phyloP scores from a whole-genome alignment of 2,329 filamentous ascomycete genomes.

The Hymenoscyphus linearis region DNA sequence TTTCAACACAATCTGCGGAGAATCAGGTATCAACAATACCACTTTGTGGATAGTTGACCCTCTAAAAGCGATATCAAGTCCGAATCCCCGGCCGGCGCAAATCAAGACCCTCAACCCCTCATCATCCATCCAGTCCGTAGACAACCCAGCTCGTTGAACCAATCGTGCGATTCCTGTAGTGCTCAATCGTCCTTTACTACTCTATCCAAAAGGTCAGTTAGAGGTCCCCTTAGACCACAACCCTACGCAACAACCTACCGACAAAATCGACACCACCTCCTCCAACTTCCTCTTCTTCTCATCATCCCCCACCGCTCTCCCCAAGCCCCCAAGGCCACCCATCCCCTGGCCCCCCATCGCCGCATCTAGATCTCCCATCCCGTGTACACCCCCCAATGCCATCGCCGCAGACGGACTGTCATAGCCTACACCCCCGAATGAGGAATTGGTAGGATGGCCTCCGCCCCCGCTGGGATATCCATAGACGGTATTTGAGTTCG shows the following conservation, averaged over 20 bases:
- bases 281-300: constrained; percentile 42
- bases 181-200: constrained; percentile 58
- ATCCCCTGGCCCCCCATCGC: constrained; percentile 29
- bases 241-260: constrained; percentile 15
- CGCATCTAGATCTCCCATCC: constrained; percentile 46
- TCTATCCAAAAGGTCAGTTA: constrained; percentile 21
- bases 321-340: constrained; percentile 26
- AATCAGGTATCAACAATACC: constrained; percentile 57
- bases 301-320: constrained; percentile 37
- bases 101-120: constrained; percentile 50
- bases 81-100: constrained; percentile 56
- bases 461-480: constrained; percentile 21
- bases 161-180: constrained; percentile 70
- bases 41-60: constrained; percentile 53
- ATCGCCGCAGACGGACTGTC: constrained; percentile 61
- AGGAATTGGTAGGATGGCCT: constrained; percentile 38
- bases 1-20: constrained; percentile 51
- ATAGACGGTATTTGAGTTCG: constrained; percentile 44
- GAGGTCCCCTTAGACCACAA: neutral
- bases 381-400: constrained; percentile 49
- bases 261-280: constrained; percentile 30
- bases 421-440: constrained; percentile 36
- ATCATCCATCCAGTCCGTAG: constrained; percentile 54
- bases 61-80: constrained; percentile 53
- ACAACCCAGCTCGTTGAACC: constrained; percentile 61